Conservation (phyloP, 2,329 filamentous ascomycete genomes). For the Fusarium buxicola region DNA sequence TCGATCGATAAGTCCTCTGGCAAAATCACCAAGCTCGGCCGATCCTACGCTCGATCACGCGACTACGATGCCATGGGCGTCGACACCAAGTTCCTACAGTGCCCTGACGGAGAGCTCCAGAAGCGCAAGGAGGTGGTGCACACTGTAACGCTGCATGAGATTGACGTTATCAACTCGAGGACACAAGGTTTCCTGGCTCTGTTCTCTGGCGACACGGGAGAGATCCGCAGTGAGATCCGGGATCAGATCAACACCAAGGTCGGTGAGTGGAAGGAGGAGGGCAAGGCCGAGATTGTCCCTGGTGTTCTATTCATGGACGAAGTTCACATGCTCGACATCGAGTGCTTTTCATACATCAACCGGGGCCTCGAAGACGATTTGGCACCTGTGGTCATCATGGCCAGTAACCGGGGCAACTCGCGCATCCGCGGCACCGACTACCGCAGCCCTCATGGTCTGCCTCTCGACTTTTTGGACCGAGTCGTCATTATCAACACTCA, state of each 20-base stretch:
- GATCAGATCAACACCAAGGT: constrained; percentile 99
- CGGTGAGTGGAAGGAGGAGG: constrained; percentile 98
- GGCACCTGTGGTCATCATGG: constrained; percentile 98
- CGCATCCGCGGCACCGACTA: constrained; percentile 95
- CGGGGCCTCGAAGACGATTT: constrained; percentile 94
- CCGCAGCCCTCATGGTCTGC: constrained; percentile 90
- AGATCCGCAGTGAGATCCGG: constrained; percentile 96
- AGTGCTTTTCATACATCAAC: constrained; percentile 99
- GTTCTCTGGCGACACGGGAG: constrained; percentile 97
- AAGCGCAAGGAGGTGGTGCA: constrained; percentile 97
- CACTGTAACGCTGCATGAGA: constrained; percentile 96
- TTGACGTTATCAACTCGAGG: constrained; percentile 98
- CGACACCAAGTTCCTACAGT: constrained; percentile 98
- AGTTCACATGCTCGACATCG: constrained; percentile 99
- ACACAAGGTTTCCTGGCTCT: constrained; percentile 98
- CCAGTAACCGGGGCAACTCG: constrained; percentile 92
- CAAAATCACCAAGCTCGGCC: constrained; percentile 96
- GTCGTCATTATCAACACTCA: constrained; percentile 97
- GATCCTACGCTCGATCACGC: constrained; percentile 92
- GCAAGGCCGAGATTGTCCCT: constrained; percentile 97
- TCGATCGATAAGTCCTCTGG: constrained; percentile 98
- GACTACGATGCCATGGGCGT: constrained; percentile 99
- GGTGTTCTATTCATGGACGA: constrained; percentile 98
- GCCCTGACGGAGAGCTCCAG: constrained; percentile 96
- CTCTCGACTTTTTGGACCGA: constrained; percentile 94